Base-by-base conservation (phyloP, 192 early-diverging fungal species). In the Obelidium mucronatum region DNA sequence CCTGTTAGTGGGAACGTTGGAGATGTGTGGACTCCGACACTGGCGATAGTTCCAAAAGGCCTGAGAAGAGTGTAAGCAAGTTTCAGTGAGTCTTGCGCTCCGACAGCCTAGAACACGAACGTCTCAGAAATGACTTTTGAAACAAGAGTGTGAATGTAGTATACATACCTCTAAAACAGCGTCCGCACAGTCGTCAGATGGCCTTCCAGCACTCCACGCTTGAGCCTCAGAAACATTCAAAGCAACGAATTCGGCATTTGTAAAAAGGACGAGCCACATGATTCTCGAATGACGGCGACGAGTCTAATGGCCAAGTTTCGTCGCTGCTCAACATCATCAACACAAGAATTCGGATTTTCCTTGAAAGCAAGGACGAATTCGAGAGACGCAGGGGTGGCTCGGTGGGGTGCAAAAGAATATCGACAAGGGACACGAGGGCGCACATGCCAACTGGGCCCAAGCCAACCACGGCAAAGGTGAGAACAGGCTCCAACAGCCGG, bases 401-500 rank as follows among this genome's bases (percentile, higher is more conserved):
- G 30, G 64, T 66, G 19, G 64, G 64, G 69, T 42, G 58, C 17
- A 66, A 31, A 39, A 70, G 53, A 5, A n/a, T 31, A 55, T 54
- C 77, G 17, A 54, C 19, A 2, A 84, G 80, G 26, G 80, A 73
- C 26, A 83, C 68, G 52, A 88, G 72, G 4, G 86, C 79, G 54
- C 84, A 80, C 58, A 86, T 77, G 0, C 86, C 88, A n/a, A 89
- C 88, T 1, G 88, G 88, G 26, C 88, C 88, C 36, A 86, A 84
- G 4, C 88, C 88, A 8, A 89, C 71, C 4, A 89, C 80, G 13
- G 82, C 81, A n/a, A 83, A 74, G 13, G 19, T 30, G 19, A 40
- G 5, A 2, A 11, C 37, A n/a, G n/a, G n/a, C n/a, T n/a, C n/a
- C n/a, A n/a, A n/a, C n/a, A n/a, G n/a, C n/a, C n/a, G n/a, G n/a